Base-by-base conservation (phyloP, 1,139 yeast species). In the Nadsonia commutata region DNA sequence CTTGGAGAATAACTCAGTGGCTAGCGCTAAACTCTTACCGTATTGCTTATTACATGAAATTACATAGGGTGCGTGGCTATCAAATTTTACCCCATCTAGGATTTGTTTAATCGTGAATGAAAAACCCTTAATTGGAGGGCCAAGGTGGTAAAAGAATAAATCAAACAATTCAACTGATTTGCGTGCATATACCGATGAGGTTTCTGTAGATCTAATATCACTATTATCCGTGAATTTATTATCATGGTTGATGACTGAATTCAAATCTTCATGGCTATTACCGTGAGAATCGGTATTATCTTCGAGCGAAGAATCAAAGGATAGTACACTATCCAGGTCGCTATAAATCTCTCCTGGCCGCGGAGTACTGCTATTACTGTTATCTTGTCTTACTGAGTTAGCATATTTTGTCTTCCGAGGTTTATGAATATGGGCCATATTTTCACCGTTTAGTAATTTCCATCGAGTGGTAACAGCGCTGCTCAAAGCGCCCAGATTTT, bases 61-160 rank as follows among this genome's bases (percentile, higher is more conserved):
- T 8, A 60, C 57, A 27, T 59, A 55, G 3, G 56, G 56, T 7
- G 61, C 60, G 3, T 55, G 57, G 2, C 59, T 56, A 45, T 69
- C 74, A 53, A 78, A 79, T 1, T 85, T 83, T 2, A 79, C 64
- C 31, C 75, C 77, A 19, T 67, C 66, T 47, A 82, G 59, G 8
- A 81, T 78, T 27, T 74, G 77, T 46, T 75, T 70, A 39, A 82
- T 63, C 0, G 90, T 80, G 52, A 49, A 45, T 11, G 51, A 51
- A 49, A 78, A 75, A 2, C 85, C 76, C 53, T 75, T 74, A 59
- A 80, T 71, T 0, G 88, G 78, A 0, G 94, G 93, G 0, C 88
- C 82, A 41, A 83, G 64, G 51, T 78, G 70, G 50, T 71, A 71
- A 2, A 79, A 76, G 57, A 82, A 83, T 38, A 79, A 56, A 45